Evolutionary conservation across 1,284 basidiomycete species (phyloP).

Genomic region (Xerocomus nothofagi): DNA sequence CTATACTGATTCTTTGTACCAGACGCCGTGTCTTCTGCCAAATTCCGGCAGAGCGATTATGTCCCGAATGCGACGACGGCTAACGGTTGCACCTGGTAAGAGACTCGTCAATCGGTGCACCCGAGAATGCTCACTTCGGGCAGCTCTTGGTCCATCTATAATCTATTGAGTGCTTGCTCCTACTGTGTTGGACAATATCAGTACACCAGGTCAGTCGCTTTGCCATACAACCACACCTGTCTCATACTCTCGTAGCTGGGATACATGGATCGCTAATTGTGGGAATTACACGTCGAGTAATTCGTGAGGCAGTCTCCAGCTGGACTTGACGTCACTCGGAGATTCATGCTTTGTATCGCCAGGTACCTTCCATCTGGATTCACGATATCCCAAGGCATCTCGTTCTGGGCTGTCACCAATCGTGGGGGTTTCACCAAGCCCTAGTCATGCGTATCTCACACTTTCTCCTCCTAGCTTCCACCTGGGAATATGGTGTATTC

Average conservation of each 20-base stretch:
- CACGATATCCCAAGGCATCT: slow-evolving; percentile 17
- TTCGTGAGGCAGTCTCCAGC: slow-evolving; percentile 24
- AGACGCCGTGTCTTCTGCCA: slow-evolving; percentile 18
- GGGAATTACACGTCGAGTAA: slow-evolving; percentile 13
- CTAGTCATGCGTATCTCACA: neutral
- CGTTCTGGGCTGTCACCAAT: slow-evolving; percentile 25
- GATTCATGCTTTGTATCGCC: neutral
- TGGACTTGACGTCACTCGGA: neutral
- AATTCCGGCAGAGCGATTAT: slow-evolving; percentile 22
- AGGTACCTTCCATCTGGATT: slow-evolving; percentile 27
- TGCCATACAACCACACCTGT: neutral
- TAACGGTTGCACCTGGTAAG: slow-evolving; percentile 29
- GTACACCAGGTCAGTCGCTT: slow-evolving; percentile 17
- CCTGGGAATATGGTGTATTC: slow-evolving; percentile 19
- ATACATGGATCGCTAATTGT: slow-evolving; percentile 18
- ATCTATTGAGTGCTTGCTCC: slow-evolving; percentile 31
- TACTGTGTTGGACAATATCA: slow-evolving; percentile 14
- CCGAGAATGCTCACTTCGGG: neutral
- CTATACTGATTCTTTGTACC: neutral
- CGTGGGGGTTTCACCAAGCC: slow-evolving; percentile 15
- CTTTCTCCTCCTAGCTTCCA: slow-evolving; percentile 13
- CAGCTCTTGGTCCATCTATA: slow-evolving; percentile 33
- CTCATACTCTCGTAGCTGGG: slow-evolving; percentile 22
- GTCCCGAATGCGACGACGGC: slow-evolving; percentile 15
- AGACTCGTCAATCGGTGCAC: neutral